These are phyloP conservation scores for Cercophora sp. DNA, from an alignment of 495 filamentous ascomycete species.

Conservation along the genomic window DNA sequence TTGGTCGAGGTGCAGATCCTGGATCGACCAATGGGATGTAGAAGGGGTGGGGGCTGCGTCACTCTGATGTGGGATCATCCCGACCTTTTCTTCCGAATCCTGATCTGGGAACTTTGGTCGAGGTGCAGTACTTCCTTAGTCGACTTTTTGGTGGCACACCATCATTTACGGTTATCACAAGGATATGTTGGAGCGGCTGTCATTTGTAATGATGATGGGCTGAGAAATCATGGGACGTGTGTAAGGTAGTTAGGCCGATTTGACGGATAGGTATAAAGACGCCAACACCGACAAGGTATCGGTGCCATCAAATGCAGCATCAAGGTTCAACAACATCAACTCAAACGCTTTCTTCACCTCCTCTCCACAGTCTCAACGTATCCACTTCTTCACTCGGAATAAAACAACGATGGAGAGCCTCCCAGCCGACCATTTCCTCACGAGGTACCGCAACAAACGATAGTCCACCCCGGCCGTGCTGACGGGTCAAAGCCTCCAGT, in stretches of 20 bases:
- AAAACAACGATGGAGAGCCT: not conserved
- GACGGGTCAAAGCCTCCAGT: not conserved
- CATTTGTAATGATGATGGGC: not conserved
- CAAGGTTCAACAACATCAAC: not conserved
- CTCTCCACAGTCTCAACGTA: not conserved
- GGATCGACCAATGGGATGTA: not conserved
- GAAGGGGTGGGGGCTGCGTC: not conserved
- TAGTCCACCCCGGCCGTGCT: not conserved
- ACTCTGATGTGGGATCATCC: too few species aligned
- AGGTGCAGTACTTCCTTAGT: not conserved
- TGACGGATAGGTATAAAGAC: not conserved
- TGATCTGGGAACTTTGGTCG: conserved; percentile 6
- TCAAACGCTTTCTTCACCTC: not conserved
- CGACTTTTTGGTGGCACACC: not conserved
- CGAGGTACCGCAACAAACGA: not conserved
- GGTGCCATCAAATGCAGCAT: not conserved
- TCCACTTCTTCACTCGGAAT: not conserved
- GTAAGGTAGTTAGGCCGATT: not conserved
- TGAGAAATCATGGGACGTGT: not conserved
- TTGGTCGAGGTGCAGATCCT: not conserved
- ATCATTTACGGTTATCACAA: too few species aligned
- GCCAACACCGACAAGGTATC: not conserved
- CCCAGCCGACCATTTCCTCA: not conserved
- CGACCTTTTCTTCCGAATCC: not conserved
- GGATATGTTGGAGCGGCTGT: not conserved